Evolutionary conservation across 176 grass and related monocot species (phyloP).

Genomic region (Elymus sibiricus): DNA sequence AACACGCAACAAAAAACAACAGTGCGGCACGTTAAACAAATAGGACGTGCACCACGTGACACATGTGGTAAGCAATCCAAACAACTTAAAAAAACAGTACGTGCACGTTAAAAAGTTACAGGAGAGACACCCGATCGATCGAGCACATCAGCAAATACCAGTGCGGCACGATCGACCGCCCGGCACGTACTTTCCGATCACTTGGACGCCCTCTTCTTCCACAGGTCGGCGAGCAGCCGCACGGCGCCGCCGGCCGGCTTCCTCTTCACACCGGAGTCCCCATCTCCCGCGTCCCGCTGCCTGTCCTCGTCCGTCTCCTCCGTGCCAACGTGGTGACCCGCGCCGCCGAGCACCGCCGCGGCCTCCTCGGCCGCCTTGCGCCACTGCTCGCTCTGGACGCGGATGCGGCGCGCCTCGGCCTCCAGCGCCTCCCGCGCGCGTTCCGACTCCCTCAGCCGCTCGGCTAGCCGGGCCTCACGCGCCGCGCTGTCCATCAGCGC

Average conservation of each 20-base stretch:
- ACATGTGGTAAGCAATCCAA: too few relatives aligned
- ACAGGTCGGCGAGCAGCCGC: slow-evolving; percentile 61
- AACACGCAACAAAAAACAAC: too few relatives aligned
- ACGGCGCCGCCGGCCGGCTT: slow-evolving; percentile 38
- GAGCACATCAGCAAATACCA: neutral
- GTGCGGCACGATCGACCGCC: neutral
- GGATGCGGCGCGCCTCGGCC: slow-evolving; percentile 48
- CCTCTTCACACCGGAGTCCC: slow-evolving; percentile 22
- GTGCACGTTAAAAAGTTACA: neutral
- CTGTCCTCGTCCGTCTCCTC: neutral
- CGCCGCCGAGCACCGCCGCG: slow-evolving; percentile 41
- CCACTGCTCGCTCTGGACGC: slow-evolving; percentile 82
- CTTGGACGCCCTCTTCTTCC: slow-evolving; percentile 82
- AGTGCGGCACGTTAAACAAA: too few relatives aligned
- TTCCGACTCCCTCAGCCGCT: slow-evolving; percentile 47
- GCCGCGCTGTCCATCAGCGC: slow-evolving; percentile 45
- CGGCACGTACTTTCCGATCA: neutral
- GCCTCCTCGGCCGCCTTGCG: slow-evolving; percentile 87
- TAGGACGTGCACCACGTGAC: too few relatives aligned
- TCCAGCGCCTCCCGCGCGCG: slow-evolving; percentile 44
- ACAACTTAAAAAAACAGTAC: too few relatives aligned
- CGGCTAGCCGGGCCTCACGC: slow-evolving; percentile 37
- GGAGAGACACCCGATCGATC: neutral
- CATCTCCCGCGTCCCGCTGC: slow-evolving; percentile 13
- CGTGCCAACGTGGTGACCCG: neutral